phyloP scores from a whole-genome alignment of 257 asterid genomes.

The Capsicum chinense region DNA sequence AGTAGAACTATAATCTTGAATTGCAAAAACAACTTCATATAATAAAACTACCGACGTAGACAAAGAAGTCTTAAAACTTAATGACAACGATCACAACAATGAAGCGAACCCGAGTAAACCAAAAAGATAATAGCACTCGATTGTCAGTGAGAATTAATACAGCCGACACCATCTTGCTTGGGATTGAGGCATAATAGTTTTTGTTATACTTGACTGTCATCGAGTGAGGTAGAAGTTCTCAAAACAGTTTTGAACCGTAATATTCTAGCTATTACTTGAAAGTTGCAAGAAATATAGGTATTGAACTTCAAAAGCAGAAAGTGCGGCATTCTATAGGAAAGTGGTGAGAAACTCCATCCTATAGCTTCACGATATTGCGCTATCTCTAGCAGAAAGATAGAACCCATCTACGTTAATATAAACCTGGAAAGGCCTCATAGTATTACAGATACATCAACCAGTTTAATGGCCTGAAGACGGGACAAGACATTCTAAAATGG shows the following conservation, averaged over 20 bases:
- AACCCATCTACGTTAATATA: not conserved
- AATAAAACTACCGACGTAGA: not conserved
- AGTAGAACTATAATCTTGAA: not conserved
- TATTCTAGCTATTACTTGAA: not conserved
- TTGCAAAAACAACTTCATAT: not conserved
- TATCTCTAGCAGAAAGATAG: not conserved
- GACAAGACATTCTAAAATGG: too few relatives aligned
- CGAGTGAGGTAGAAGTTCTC: not conserved
- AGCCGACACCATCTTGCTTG: not conserved
- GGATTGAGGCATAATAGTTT: not conserved
- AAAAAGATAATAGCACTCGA: not conserved
- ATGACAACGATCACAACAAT: not conserved
- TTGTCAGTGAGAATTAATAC: not conserved
- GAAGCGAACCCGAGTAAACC: constrained; percentile 10
- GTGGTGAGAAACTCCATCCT: not conserved
- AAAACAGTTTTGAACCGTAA: not conserved
- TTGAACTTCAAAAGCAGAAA: not conserved
- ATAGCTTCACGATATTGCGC: not conserved
- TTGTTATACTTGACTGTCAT: not conserved
- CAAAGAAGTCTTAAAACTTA: not conserved
- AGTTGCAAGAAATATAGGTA: not conserved
- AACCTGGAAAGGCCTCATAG: not conserved
- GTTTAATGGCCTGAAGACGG: too few relatives aligned
- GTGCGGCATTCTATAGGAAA: not conserved
- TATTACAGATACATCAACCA: not conserved